Conservation (phyloP, 2,329 filamentous ascomycete genomes). For the Stagonosporopsis rhizophila region DNA sequence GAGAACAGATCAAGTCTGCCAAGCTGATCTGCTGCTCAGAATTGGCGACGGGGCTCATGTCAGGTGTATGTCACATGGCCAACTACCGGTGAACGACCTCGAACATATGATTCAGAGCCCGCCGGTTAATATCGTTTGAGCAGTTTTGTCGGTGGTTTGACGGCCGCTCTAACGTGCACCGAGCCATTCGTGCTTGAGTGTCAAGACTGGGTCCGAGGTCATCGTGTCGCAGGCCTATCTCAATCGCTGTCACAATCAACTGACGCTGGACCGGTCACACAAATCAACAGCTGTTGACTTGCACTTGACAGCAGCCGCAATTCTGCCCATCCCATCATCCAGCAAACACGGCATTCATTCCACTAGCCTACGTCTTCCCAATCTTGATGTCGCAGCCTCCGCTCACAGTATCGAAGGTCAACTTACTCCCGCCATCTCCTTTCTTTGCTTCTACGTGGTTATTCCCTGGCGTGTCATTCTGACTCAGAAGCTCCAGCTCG, state of each 20-base stretch:
- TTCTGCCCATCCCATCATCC: not conserved
- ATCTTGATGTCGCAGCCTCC: conserved; percentile 44
- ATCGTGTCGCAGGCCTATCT: not conserved
- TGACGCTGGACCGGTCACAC: not conserved
- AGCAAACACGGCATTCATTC: not conserved
- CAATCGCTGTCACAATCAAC: not conserved
- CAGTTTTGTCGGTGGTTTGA: not conserved
- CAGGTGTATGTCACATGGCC: not conserved
- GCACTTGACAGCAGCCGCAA: not conserved
- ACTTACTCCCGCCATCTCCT: conserved; percentile 42
- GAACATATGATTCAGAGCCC: not conserved
- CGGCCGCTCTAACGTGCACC: not conserved
- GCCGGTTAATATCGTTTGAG: not conserved
- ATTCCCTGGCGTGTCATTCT: conserved; percentile 36
- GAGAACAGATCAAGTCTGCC: conserved; percentile 3
- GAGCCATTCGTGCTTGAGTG: not conserved
- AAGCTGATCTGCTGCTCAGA: conserved; percentile 3
- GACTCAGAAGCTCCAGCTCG: conserved; percentile 43
- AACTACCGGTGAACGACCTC: conserved; percentile 11
- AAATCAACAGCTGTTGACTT: not conserved
- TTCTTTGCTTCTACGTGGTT: conserved; percentile 51
- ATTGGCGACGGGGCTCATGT: not conserved
- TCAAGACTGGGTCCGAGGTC: not conserved
- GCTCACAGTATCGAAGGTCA: conserved; percentile 46
- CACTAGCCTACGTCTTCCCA: conserved; percentile 22